Evolutionary conservation across 768 basidiomycete species (phyloP).

Genomic region (Hericium rajendrae): DNA sequence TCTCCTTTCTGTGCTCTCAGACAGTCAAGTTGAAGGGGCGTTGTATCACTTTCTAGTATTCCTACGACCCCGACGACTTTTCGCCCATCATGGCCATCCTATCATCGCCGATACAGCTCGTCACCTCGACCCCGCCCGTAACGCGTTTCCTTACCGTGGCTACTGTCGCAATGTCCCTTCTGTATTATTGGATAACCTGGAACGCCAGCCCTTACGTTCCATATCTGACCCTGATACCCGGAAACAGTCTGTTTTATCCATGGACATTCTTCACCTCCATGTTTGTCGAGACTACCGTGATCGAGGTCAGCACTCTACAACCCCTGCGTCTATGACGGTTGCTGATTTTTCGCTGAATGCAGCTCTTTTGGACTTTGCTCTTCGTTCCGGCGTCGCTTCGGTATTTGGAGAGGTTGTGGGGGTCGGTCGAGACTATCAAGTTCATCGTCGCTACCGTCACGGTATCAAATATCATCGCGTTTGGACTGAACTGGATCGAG

Average conservation of each 20-base stretch:
- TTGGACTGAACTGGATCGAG: conserved; percentile 85
- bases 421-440: conserved; percentile 72
- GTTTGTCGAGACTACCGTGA: conserved; percentile 72
- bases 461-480: conserved; percentile 80
- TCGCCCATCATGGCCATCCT: conserved; percentile 55
- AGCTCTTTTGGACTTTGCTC: conserved; percentile 74
- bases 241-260: conserved; percentile 72
- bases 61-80: background rate
- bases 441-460: conserved; percentile 76
- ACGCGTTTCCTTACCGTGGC: conserved; percentile 63
- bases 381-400: conserved; percentile 75
- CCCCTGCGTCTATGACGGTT: background rate
- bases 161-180: conserved; percentile 46
- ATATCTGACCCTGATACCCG: conserved; percentile 77
- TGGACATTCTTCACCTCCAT: conserved; percentile 92
- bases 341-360: conserved; percentile 4
- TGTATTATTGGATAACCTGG: conserved; percentile 62
- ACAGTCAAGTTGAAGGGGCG: too few relatives aligned
- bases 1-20: background rate
- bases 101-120: conserved; percentile 57
- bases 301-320: conserved; percentile 55
- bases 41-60: too few relatives aligned
- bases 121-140: conserved; percentile 68
- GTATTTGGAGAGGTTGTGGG: conserved; percentile 95
- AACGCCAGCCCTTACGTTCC: conserved; percentile 34